phyloP scores from a whole-genome alignment of 176 grass and related monocot species.

The Avena atlantica region DNA sequence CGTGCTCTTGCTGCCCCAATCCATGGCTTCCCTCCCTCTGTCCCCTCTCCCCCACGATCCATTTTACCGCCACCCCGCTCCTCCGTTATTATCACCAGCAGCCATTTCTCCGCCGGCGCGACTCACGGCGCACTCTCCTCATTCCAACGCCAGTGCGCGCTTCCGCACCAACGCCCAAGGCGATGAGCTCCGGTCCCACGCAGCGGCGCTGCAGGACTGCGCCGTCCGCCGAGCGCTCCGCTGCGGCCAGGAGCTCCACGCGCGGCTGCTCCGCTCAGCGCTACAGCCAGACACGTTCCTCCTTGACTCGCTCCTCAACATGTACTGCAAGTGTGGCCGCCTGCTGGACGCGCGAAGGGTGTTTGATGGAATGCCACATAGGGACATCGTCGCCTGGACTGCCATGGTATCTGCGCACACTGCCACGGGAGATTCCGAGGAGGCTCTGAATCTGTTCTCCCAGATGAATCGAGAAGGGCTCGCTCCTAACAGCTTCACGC shows the following conservation, averaged over 20 bases:
- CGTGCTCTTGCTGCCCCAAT: not conserved
- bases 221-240: constrained; percentile 20
- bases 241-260: constrained; percentile 45
- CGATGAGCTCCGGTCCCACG: constrained; percentile 26
- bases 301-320: constrained; percentile 33
- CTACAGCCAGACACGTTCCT: constrained; percentile 35
- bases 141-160: not conserved
- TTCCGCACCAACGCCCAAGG: not conserved
- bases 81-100: not conserved
- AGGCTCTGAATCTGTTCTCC: constrained; percentile 28
- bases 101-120: too few relatives aligned
- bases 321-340: constrained; percentile 31
- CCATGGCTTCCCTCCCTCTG: not conserved
- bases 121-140: not conserved
- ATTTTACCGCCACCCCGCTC: not conserved
- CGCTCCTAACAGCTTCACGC: constrained; percentile 31
- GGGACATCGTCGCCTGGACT: constrained; percentile 44
- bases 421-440: not conserved
- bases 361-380: constrained; percentile 61
- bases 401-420: constrained; percentile 34
- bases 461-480: constrained; percentile 22
- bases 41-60: not conserved
- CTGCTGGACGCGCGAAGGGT: constrained; percentile 22
- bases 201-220: constrained; percentile 37
- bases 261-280: constrained; percentile 36